phyloP scores from a whole-genome alignment of 345 rosid genomes.

The Linum usitatissimum region DNA sequence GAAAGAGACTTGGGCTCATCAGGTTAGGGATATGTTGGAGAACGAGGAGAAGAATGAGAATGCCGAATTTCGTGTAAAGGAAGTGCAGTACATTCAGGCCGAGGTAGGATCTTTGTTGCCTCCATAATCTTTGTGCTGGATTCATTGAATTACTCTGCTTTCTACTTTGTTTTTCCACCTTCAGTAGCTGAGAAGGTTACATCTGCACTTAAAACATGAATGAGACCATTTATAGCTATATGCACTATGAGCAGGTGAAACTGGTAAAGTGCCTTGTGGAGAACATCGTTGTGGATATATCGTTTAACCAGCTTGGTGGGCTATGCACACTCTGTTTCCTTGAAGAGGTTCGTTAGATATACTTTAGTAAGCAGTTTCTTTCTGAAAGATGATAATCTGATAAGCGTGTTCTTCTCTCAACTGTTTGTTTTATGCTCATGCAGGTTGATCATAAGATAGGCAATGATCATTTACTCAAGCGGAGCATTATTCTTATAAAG shows the following conservation, averaged over 20 bases:
- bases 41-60: slow-evolving; percentile 8
- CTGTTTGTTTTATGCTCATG: background rate
- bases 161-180: background rate
- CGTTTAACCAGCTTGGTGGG: slow-evolving; percentile 10
- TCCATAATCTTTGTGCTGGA: background rate
- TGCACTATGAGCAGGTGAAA: slow-evolving; percentile 1
- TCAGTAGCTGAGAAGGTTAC: background rate
- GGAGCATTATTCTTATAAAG: slow-evolving; percentile 6
- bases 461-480: slow-evolving; percentile 4
- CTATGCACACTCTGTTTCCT: slow-evolving; percentile 5
- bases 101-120: slow-evolving; percentile 1
- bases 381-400: background rate
- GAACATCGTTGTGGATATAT: slow-evolving; percentile 7
- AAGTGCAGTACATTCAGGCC: slow-evolving; percentile 8
- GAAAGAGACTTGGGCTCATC: background rate
- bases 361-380: background rate
- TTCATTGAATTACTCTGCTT: background rate
- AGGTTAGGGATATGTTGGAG: slow-evolving; percentile 1
- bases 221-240: background rate
- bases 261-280: slow-evolving; percentile 7
- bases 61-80: slow-evolving; percentile 7
- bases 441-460: slow-evolving; percentile 5
- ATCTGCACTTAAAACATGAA: background rate
- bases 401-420: background rate
- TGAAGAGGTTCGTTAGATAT: slow-evolving; percentile 1